Evolutionary conservation across 306 rosid species (phyloP).

Genomic region (Fagus crenata): DNA sequence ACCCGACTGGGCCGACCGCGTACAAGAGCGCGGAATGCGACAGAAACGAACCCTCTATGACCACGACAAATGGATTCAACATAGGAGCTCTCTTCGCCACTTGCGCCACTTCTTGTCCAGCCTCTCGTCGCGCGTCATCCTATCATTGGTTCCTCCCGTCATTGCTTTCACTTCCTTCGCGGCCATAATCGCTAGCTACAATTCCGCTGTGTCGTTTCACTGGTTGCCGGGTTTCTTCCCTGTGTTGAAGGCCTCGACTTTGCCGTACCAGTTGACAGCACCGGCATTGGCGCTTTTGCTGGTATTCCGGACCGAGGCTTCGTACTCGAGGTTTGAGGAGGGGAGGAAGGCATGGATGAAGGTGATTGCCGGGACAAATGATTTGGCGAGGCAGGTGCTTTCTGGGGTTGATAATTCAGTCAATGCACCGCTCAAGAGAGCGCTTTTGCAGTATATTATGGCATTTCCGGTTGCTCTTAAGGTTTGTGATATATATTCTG

Average conservation of each 20-base stretch:
- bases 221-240: constrained; percentile 65
- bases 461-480: constrained; percentile 82
- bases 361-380: constrained; percentile 64
- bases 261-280: constrained; percentile 87
- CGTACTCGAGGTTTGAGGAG: constrained; percentile 74
- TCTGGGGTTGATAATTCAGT: constrained; percentile 35
- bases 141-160: constrained; percentile 77
- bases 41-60: constrained; percentile 51
- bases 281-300: constrained; percentile 81
- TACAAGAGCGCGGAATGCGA: constrained; percentile 71
- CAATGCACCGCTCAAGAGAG: constrained; percentile 54
- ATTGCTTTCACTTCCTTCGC: constrained; percentile 64
- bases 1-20: constrained; percentile 81
- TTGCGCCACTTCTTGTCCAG: constrained; percentile 70
- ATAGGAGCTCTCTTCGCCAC: constrained; percentile 87
- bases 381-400: constrained; percentile 62
- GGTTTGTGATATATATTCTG: constrained; percentile 34
- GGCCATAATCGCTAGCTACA: constrained; percentile 58
- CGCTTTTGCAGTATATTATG: constrained; percentile 66
- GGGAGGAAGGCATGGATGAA: constrained; percentile 86
- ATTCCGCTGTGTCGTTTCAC: constrained; percentile 46
- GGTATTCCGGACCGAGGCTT: constrained; percentile 88
- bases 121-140: constrained; percentile 72
- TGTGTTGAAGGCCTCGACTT: constrained; percentile 49
- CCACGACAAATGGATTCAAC: constrained; percentile 66